Conservation (phyloP, 768 basidiomycete species). For the Boletus rubropictus region DNA sequence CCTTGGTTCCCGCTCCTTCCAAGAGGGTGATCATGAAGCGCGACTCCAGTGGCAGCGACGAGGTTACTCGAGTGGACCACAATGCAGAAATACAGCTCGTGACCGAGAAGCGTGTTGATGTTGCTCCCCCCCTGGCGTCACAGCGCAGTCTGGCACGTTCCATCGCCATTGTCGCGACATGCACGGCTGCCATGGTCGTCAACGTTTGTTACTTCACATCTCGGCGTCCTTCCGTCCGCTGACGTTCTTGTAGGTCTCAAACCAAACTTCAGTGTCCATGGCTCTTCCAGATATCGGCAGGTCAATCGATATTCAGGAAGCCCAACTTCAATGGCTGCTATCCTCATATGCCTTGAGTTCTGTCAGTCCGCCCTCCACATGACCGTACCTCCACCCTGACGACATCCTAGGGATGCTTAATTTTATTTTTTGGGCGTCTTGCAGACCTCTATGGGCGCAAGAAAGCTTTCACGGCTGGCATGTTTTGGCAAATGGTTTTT, state of each 20-base stretch:
- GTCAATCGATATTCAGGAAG: conserved; percentile 44
- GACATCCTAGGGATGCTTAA: conserved; percentile 62
- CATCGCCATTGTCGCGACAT: conserved; percentile 32
- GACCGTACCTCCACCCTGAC: neutral
- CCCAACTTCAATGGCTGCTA: conserved; percentile 59
- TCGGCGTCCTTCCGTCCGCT: neutral
- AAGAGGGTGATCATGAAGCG: conserved; percentile 10
- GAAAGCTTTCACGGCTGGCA: conserved; percentile 57
- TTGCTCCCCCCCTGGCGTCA: neutral
- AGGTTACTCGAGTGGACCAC: too few relatives aligned
- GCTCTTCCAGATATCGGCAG: conserved; percentile 48
- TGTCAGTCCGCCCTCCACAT: conserved; percentile 34
- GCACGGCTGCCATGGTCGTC: conserved; percentile 37
- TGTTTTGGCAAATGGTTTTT: conserved; percentile 46
- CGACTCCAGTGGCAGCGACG: conserved; percentile 9
- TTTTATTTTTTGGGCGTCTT: conserved; percentile 71
- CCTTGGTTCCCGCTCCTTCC: neutral
- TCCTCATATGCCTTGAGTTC: conserved; percentile 66
- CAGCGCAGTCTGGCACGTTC: conserved; percentile 24
- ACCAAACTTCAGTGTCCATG: conserved; percentile 43
- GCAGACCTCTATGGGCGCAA: conserved; percentile 80
- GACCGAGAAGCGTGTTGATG: conserved; percentile 1
- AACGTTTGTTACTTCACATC: conserved; percentile 24
- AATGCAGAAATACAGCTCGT: too few relatives aligned
- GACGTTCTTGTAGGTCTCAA: conserved; percentile 25